phyloP scores from a whole-genome alignment of 2,329 filamentous ascomycete species.

The Fusarium albidum region DNA sequence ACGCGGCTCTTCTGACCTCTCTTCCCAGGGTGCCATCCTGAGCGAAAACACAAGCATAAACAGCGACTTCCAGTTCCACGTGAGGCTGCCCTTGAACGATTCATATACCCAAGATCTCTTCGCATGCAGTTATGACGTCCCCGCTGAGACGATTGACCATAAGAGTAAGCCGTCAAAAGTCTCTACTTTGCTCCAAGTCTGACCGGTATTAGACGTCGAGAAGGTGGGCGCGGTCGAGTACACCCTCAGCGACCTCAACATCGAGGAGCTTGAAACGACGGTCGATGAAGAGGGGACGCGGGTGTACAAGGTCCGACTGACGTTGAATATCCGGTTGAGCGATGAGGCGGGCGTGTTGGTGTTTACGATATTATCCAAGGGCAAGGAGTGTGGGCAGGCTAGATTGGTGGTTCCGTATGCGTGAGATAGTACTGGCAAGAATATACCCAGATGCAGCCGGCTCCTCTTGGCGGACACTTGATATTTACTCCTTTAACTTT shows the following conservation, averaged over 20 bases:
- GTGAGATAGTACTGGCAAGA: no score
- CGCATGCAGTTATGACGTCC: conserved; percentile 3
- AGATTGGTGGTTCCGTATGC: background rate
- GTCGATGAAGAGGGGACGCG: background rate
- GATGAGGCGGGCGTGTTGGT: conserved; percentile 4
- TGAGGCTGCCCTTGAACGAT: background rate
- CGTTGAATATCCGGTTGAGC: background rate
- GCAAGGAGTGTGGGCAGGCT: conserved; percentile 1
- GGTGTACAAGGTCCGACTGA: background rate
- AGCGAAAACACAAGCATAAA: background rate
- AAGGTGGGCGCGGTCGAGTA: background rate
- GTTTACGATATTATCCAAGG: background rate
- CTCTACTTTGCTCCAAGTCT: background rate
- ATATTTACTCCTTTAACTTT: no score
- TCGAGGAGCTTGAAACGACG: background rate
- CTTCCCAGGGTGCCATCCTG: background rate
- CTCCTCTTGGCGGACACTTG: no score
- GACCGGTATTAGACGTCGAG: background rate
- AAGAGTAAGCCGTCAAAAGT: background rate
- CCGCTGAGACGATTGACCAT: conserved; percentile 4
- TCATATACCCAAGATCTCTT: background rate
- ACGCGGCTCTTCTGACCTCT: no score
- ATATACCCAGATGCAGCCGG: no score
- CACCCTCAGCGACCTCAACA: background rate
- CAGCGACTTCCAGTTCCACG: background rate